phyloP scores from a whole-genome alignment of 345 rosid species.

The Conringia planisiliqua region DNA sequence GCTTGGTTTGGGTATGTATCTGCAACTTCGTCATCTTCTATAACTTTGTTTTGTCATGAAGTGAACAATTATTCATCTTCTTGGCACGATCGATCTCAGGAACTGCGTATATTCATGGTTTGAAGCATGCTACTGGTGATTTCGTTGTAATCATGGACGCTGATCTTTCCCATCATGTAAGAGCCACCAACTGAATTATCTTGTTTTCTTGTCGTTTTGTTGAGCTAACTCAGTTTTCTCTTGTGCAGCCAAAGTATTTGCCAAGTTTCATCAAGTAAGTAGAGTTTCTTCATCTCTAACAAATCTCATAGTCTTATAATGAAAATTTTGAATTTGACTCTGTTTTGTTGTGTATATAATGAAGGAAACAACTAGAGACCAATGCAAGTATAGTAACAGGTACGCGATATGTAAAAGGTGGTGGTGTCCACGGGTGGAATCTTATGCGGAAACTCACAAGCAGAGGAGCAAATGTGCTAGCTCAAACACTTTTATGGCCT shows the following conservation, averaged over 20 bases:
- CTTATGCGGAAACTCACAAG: slow-evolving; percentile 97
- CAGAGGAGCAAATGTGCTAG: slow-evolving; percentile 97
- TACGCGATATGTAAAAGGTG: slow-evolving; percentile 83
- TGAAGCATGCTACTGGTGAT: slow-evolving; percentile 90
- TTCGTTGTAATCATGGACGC: slow-evolving; percentile 98
- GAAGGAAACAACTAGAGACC: slow-evolving; percentile 84
- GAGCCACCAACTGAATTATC: slow-evolving; percentile 14
- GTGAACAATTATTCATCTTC: background rate
- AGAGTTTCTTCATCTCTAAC: background rate
- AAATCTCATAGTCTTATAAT: background rate
- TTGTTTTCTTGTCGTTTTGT: background rate
- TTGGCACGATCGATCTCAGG: slow-evolving; percentile 46
- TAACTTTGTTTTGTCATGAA: background rate
- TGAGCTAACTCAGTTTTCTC: slow-evolving; percentile 16
- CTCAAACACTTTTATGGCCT: slow-evolving; percentile 94
- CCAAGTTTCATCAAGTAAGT: slow-evolving; percentile 91
- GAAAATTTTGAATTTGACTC: background rate
- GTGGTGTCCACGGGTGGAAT: slow-evolving; percentile 97
- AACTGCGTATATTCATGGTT: slow-evolving; percentile 86
- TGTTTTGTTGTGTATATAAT: background rate
- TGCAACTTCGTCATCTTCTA: background rate
- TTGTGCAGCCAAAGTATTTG: slow-evolving; percentile 91
- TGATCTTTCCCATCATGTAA: slow-evolving; percentile 98
- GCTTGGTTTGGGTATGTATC: slow-evolving; percentile 81
- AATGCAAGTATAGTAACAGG: slow-evolving; percentile 93